These are phyloP conservation scores for Clonostachys rhizophaga DNA, from an alignment of 2,329 filamentous ascomycete genomes.

Conservation along the genomic window DNA sequence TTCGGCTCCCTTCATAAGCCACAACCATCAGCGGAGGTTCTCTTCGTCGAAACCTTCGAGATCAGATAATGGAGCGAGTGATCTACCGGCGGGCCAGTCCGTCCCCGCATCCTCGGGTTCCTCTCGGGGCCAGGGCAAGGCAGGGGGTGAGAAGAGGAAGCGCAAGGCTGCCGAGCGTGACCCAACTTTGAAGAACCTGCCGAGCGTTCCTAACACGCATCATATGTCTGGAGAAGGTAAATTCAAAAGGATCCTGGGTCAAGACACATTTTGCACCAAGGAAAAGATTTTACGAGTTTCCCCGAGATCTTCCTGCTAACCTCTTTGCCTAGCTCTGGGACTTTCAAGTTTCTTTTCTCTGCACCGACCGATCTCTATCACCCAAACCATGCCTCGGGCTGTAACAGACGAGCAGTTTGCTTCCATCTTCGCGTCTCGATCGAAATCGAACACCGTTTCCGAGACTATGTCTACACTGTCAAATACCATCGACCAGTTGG, in stretches of 20 bases:
- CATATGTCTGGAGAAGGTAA: constrained; percentile 65
- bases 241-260: constrained; percentile 10
- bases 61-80: constrained; percentile 50
- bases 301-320: no score
- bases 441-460: constrained; percentile 43
- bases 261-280: no score
- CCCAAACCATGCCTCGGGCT: constrained; percentile 69
- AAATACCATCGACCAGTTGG: constrained; percentile 53
- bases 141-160: constrained; percentile 48
- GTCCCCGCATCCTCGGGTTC: constrained; percentile 42
- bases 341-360: constrained; percentile 94
- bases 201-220: constrained; percentile 70
- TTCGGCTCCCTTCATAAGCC: constrained; percentile 25
- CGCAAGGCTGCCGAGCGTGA: constrained; percentile 44
- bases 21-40: constrained; percentile 47
- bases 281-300: no score
- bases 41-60: constrained; percentile 61
- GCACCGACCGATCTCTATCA: constrained; percentile 89
- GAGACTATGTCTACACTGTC: constrained; percentile 66
- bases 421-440: constrained; percentile 68
- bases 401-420: constrained; percentile 74
- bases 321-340: constrained; percentile 61
- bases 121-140: constrained; percentile 32
- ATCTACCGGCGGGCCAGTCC: constrained; percentile 41
- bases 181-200: constrained; percentile 52